phyloP scores from a whole-genome alignment of 2,329 filamentous ascomycete species.

The Coleophoma eucalyptorum region DNA sequence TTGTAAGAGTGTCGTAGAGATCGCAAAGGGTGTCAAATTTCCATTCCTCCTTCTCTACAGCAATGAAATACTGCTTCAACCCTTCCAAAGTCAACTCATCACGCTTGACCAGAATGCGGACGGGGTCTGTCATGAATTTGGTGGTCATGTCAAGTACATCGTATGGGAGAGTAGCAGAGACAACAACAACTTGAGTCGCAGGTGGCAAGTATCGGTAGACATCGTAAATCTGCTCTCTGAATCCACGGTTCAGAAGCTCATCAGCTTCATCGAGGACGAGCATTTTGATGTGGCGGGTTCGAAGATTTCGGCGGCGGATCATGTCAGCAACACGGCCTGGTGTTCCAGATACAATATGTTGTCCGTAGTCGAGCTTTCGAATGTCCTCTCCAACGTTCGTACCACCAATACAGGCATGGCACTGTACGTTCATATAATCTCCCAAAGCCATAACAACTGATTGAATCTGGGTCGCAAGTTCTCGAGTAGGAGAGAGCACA shows the following conservation, averaged over 20 bases:
- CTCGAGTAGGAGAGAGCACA: conserved; percentile 91
- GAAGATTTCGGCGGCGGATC: conserved; percentile 70
- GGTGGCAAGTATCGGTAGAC: conserved; percentile 96
- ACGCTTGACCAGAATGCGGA: conserved; percentile 96
- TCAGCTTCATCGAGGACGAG: conserved; percentile 74
- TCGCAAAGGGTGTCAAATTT: conserved; percentile 99
- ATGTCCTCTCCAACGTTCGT: conserved; percentile 99
- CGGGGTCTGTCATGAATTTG: conserved; percentile 99
- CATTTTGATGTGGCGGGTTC: conserved; percentile 76
- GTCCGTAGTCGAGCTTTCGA: conserved; percentile 93
- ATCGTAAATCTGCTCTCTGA: conserved; percentile 98
- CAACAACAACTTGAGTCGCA: conserved; percentile 96
- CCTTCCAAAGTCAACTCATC: conserved; percentile 97
- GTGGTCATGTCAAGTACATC: conserved; percentile 99
- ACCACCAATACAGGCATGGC: conserved; percentile 96
- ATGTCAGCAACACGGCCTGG: conserved; percentile 92
- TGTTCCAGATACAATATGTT: conserved; percentile 95
- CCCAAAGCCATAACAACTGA: conserved; percentile 99
- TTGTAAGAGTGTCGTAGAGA: conserved; percentile 96
- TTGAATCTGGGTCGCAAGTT: conserved; percentile 97
- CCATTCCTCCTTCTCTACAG: conserved; percentile 99
- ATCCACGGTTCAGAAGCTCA: conserved; percentile 85
- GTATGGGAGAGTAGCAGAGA: conserved; percentile 94
- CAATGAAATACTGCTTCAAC: conserved; percentile 98
- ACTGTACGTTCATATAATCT: conserved; percentile 99